These are phyloP conservation scores for Pulveroboletus sp. DNA, from an alignment of 768 basidiomycete genomes.

Conservation along the genomic window DNA sequence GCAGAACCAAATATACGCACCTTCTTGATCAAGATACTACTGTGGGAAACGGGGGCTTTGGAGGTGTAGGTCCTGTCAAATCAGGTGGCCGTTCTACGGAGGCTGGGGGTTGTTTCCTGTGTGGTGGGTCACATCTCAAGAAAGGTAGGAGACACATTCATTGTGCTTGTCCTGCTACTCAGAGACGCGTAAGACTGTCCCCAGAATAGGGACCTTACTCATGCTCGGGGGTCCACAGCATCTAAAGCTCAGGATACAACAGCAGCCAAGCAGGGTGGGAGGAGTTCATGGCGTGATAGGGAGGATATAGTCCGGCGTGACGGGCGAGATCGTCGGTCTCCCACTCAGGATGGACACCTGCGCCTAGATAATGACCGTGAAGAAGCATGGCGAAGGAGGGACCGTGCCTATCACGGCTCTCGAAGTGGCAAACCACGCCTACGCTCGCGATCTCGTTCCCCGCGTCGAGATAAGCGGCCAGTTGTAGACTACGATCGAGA, in stretches of 20 bases:
- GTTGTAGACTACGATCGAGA: conserved; percentile 30
- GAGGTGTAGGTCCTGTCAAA: conserved; percentile 50
- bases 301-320: conserved; percentile 15
- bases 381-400: conserved; percentile 15
- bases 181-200: conserved; percentile 41
- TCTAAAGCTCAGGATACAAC: conserved; percentile 34
- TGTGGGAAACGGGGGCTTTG: conserved; percentile 54
- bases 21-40: conserved; percentile 93
- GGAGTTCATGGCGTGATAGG: conserved; percentile 35
- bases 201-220: conserved; percentile 41
- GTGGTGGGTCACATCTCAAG: conserved; percentile 91
- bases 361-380: conserved; percentile 22
- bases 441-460: conserved; percentile 33
- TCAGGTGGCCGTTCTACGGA: conserved; percentile 52
- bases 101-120: conserved; percentile 80
- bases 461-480: conserved; percentile 23
- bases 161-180: not conserved
- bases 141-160: conserved; percentile 50
- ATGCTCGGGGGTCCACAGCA: conserved; percentile 20
- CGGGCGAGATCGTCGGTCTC: conserved; percentile 22
- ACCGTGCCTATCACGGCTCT: conserved; percentile 12
- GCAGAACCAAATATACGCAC: conserved; percentile 95
- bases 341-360: conserved; percentile 21
- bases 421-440: conserved; percentile 20
- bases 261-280: conserved; percentile 32